Percentiles rank a stretch among this genome's conserved stretches.
Conservation (phyloP, 2,329 filamentous ascomycete genomes). For the Didymella lethalis region DNA sequence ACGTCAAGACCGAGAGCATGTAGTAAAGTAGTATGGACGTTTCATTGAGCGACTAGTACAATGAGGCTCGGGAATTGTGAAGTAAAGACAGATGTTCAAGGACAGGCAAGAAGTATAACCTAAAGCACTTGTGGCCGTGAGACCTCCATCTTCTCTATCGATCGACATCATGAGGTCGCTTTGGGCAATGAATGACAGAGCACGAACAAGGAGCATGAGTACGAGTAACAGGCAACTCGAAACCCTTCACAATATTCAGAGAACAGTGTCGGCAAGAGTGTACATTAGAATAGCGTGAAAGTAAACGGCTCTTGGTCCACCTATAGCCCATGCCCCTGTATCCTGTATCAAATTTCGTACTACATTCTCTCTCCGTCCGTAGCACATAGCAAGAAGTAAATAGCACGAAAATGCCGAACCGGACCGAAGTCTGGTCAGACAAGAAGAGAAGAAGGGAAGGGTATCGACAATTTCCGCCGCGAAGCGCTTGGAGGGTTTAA, state of each 20-base stretch:
- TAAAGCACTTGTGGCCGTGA: constrained; percentile 31
- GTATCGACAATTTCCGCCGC: constrained; percentile 47
- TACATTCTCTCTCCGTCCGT: constrained; percentile 13
- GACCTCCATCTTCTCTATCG: constrained; percentile 31
- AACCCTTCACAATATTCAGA: not conserved
- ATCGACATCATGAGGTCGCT: constrained; percentile 3
- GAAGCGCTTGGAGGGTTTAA: constrained; percentile 36
- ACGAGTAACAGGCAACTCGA: not conserved
- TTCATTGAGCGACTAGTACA: not conserved
- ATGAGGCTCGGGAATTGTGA: not conserved
- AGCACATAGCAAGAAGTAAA: constrained; percentile 7
- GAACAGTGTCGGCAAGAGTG: constrained; percentile 26
- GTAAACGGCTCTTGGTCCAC: constrained; percentile 12
- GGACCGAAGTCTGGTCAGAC: constrained; percentile 6
- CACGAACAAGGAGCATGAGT: not conserved
- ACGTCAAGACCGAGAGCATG: not conserved
- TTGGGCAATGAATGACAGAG: constrained; percentile 10
- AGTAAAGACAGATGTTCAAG: not conserved
- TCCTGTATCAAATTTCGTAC: constrained; percentile 21
- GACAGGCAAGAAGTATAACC: not conserved
- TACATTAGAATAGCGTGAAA: constrained; percentile 37
- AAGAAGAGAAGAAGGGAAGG: constrained; percentile 30
- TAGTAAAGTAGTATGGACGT: not conserved
- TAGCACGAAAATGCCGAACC: constrained; percentile 14
- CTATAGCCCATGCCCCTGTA: constrained; percentile 4